Evolutionary conservation across 805 yeast genomes (phyloP), one percentile per base, ranked within the genome.

Genomic region (Maudiozyma turicensis): DNA sequence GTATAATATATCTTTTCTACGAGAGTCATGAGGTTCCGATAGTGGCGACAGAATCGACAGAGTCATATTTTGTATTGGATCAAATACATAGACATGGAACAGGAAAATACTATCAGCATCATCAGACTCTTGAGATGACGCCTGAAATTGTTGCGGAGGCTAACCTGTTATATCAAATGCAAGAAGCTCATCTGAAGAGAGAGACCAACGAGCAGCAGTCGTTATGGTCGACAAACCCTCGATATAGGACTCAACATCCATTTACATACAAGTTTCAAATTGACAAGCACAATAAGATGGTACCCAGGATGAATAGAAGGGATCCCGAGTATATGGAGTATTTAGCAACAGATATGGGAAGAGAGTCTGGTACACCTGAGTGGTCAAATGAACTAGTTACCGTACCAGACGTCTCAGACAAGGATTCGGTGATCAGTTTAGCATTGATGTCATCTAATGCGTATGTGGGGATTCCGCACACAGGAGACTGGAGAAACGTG

Each of bases 381-480:
- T 87, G 95, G 95, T 66, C 74, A 42, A 74, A 72, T n/a, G 68
- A 70, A 1, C 67, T 67, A 14, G 72, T 82, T 1, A 47, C 71
- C 1, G 75, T 84, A 1, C 99, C 99, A 0, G 78, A 93, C 56
- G 69, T 91, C 8, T 69, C 80, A 1, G 96, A 90, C 64, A 76
- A 76, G 47, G 80, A 79, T 39, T 86, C 96, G 0, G 63, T 91
- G 3, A 70, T 90, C 2, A 69, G 85, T 1, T 67, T 91, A 40
- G 98, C 97, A 0, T 66, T 81, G 47, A 85, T 91, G 80, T 80
- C 96, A 0, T 86, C 95, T 1, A 85, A 93, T 63, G 97, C 98
- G 2, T 93, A 91, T 61, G 95, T 88, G 3, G 75, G 77, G 43
- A 69, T 78, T 32, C 97, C 97, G 3, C 68, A 68, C 20, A 77